Base-by-base conservation (phyloP, 495 filamentous ascomycete genomes). In the Daldinia vernicosa region DNA sequence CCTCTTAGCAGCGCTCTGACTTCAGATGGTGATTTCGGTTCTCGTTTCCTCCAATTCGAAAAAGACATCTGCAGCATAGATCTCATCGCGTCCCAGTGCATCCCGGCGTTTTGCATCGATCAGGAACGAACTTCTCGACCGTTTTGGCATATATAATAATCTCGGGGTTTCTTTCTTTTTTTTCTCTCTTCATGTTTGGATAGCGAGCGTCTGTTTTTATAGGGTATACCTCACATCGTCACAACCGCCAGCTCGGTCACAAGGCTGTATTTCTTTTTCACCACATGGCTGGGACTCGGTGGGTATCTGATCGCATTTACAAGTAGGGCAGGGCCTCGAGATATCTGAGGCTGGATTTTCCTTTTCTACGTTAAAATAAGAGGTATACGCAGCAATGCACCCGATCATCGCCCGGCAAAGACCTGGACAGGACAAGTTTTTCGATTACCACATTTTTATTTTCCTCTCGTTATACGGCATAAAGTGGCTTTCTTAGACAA, bases 381-480 rank as follows among this genome's bases (percentile, higher is more conserved):
- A 83, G 75, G 79, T 76, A 83, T 70, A 83, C 75, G 83, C 83
- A 84, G 83, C 83, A 82, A 84, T 84, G 83, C 83, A 84, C 77
- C 77, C 76, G 64, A 76, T 66, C 60, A 74, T 76, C 67, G 74
- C 78, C 80, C 77, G 78, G 80, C 75, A 75, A 69, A 81, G 75
- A 76, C 78, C 81, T 78, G 77, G 81, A 83, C 78, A 77, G 79
- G 78, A 76, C 65, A 73, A 71, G 72, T 72, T 74, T 74, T 63
- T 74, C 45, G 60, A 66, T 63, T 66, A 55, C 59, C 58, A 63
- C 27, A 43, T 62, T 73, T 74, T 69, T 62, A 71, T 74, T 69
- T 72, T 63, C 59, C 47, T 67, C 47, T 76, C 68, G 53, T 67
- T 76, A 52, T 68, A 76, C 72, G 80, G 78, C 76, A 81, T 81